Conservation (phyloP, 805 yeast species). For the Candida ficus region DNA sequence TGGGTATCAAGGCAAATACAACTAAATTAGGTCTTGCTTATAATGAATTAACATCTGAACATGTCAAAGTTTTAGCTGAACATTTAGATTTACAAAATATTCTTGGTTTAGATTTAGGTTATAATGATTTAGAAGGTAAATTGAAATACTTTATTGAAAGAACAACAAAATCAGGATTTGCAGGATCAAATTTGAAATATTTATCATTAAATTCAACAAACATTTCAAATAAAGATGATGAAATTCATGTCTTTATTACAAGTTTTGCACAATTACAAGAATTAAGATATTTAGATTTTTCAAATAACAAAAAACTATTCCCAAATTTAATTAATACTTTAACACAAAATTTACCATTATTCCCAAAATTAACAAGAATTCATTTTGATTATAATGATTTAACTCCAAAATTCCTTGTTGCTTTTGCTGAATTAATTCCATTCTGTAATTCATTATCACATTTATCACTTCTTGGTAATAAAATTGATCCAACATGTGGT, state of each 20-base stretch:
- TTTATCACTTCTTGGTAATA: slow-evolving; percentile 66
- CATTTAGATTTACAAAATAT: slow-evolving; percentile 48
- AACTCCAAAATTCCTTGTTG: slow-evolving; percentile 46
- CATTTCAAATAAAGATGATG: slow-evolving; percentile 32
- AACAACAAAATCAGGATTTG: slow-evolving; percentile 20
- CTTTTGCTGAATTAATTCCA: slow-evolving; percentile 69
- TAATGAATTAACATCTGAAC: slow-evolving; percentile 56
- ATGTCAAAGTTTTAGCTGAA: slow-evolving; percentile 50
- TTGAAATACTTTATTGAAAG: slow-evolving; percentile 25
- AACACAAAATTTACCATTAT: slow-evolving; percentile 63
- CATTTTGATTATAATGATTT: slow-evolving; percentile 69
- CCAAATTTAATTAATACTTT: slow-evolving; percentile 50
- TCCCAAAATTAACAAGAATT: slow-evolving; percentile 55
- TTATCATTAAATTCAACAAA: slow-evolving; percentile 67
- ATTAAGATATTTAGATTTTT: slow-evolving; percentile 69
- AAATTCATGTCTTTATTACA: slow-evolving; percentile 36
- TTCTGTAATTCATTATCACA: slow-evolving; percentile 59
- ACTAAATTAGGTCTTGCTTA: slow-evolving; percentile 74
- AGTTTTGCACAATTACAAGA: slow-evolving; percentile 47
- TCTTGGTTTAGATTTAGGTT: slow-evolving; percentile 78
- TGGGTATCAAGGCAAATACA: slow-evolving; percentile 57
- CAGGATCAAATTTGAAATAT: slow-evolving; percentile 32
- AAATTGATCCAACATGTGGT: slow-evolving; percentile 53
- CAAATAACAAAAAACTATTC: slow-evolving; percentile 69
- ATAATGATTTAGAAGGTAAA: slow-evolving; percentile 55